Base-by-base conservation (phyloP, 768 basidiomycete genomes). In the Cystobasidium tubakii region DNA sequence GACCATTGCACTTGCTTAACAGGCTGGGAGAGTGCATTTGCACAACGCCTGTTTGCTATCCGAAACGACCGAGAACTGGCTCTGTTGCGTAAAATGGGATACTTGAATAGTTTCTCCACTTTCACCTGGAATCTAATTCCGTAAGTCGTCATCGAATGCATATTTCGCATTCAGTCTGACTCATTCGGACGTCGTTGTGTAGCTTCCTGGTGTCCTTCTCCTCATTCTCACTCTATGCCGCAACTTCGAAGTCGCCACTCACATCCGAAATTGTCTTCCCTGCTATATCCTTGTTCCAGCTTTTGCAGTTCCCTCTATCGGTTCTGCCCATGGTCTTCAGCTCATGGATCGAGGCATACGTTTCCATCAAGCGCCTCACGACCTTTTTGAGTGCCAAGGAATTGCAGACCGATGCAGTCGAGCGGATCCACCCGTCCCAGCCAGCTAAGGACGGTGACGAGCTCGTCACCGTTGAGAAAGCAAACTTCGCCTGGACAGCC, bases 231-330 rank as follows among this genome's bases (percentile, higher is more conserved):
- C 76, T 82, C 4, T 83, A 82, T 75, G 82, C 81, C 3, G 66
- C 75, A 31, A 80, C 82, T 27, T 79, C 80, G 10, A 76, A 80
- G 0, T 84, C 80, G 33, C 90, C 92, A 1, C 81, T 98, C 0
- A 97, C 95, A 0, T 86, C 89, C 0, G 93, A 96, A 75, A 83
- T 92, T 64, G 94, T 97, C 76, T 98, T 98, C 85, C 95, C 95
- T n/a, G 88, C 91, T 0, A 92, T 98, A 75, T 89, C 91, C 0
- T 82, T 94, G 34, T 94, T 92, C 83, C 88, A 90, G 87, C 83
- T 95, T 0, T 83, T 95, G 34, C 87, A 89, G 73, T 93, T 93
- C 82, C 92, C 92, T 0, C 83, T 94, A 27, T 89, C 86, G 44
- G 83, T 79, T 25, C 73, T 75, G n/a, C 57, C 69, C 10, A 13